Evolutionary conservation across 352 stramenopile species (phyloP).

Genomic region (Elongisporangium undulatum): DNA sequence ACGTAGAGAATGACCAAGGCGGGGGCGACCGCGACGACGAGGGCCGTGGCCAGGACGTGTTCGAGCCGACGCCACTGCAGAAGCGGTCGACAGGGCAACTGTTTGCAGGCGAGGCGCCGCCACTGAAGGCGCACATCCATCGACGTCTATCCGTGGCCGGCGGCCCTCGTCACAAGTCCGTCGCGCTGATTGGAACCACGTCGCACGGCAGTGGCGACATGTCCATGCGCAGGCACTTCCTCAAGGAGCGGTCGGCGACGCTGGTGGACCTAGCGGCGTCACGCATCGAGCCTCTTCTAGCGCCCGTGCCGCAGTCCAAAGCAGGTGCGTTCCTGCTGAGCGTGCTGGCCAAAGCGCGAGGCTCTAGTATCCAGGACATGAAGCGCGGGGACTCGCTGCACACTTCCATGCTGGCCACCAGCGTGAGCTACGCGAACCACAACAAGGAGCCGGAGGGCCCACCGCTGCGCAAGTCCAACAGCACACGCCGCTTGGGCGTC

Average conservation of each 20-base stretch:
- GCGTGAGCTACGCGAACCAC: slow-evolving; percentile 20
- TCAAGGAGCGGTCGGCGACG: slow-evolving; percentile 51
- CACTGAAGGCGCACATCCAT: not conserved
- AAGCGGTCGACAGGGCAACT: not conserved
- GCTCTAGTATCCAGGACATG: slow-evolving; percentile 11
- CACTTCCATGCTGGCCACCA: slow-evolving; percentile 13
- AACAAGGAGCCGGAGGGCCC: slow-evolving; percentile 19
- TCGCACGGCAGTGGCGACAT: slow-evolving; percentile 26
- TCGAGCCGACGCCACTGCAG: not conserved
- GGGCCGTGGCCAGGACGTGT: not conserved
- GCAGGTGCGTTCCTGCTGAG: slow-evolving; percentile 50
- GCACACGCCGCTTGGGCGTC: slow-evolving; percentile 8
- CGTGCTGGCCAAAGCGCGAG: slow-evolving; percentile 36
- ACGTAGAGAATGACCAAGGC: slow-evolving; percentile 2
- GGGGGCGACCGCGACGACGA: not conserved
- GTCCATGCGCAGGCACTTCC: slow-evolving; percentile 32
- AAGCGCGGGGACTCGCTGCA: slow-evolving; percentile 5
- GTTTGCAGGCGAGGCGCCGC: not conserved
- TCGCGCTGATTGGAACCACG: not conserved
- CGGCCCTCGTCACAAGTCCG: slow-evolving; percentile 1
- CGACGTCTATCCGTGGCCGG: not conserved
- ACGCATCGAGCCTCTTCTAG: not conserved
- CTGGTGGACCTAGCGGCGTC: slow-evolving; percentile 22
- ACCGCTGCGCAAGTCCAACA: slow-evolving; percentile 18
- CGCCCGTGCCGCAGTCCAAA: slow-evolving; percentile 38